Base-by-base conservation (phyloP, 768 basidiomycete genomes). In the Pulveroboletus sp. region DNA sequence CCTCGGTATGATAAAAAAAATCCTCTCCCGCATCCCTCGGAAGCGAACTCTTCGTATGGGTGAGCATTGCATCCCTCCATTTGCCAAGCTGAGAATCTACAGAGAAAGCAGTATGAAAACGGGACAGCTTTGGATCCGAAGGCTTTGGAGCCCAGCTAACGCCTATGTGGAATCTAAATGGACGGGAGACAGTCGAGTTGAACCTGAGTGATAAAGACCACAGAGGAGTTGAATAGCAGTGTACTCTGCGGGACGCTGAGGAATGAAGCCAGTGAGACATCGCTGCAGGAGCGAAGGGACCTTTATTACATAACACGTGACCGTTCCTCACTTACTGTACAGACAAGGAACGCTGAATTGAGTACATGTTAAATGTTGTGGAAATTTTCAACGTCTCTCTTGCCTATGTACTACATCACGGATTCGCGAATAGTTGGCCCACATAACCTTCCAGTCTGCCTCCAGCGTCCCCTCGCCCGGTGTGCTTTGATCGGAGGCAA, bases 81-180 rank as follows among this genome's bases (percentile, higher is more conserved):
- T 66, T 63, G 6, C 81, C 84, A 56, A 90, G 76, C 15, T 74
- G 66, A 39, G 76, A 79, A 35, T 84, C 75, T 6, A 72, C 52
- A 0, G 81, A 69, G 59, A 90, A 89, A 0, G 84, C 81, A 17
- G 65, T 44, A 53, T 67, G 66, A 40, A 68, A 53, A 28, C 64
- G 67, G 17, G 57, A 52, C 32, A 69, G 60, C 54, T 71, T 69
- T 47, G 54, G 71, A 53, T 68, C 73, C 9, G 73, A 65, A 15
- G 86, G 81, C 63, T 92, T 92, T 37, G 81, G 82, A 27, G 81
- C 82, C 84, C 87, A 93, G 65, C 86, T 85, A 14, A 79, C 77
- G 46, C 85, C 89, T 33, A 90, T 73, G 59, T 89, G 81, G 65
- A 93, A 90, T 31, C 70, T 80, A 62, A 83, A 92, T 6, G 86